Base-by-base conservation (phyloP, 2,329 filamentous ascomycete genomes). In the Stylonectria norvegica region DNA sequence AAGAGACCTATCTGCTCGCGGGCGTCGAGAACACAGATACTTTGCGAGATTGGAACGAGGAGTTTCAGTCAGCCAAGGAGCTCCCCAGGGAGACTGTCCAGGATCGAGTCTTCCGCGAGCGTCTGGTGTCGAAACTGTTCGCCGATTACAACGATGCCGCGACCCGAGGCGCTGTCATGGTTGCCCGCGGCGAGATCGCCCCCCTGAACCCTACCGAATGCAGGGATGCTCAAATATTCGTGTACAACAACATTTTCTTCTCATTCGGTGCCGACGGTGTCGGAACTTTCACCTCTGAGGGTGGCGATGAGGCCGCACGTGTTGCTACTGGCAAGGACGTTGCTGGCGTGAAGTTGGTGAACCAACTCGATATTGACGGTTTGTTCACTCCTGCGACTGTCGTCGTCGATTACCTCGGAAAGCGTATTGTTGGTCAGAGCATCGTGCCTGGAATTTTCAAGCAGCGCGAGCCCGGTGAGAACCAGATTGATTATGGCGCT, bases 161-260 rank as follows among this genome's bases (percentile, higher is more conserved):
- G 40, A 86, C 89, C 28, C 83, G 89, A 47, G 93, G 93, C 47
- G 91, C 93, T 20, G 86, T 96, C 32, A 73, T 97, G 52, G 91
- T 98, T 38, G 91, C 90, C 17, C 80, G 88, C 42, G 93, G 93
- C 38, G 93, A 98, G 64, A 86, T 98, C 49, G 83, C 89, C 15
- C 89, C 93, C 5, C 70, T 98, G 39, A 98, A 98, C 69, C 94
- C 93, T 5, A 97, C 91, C 0, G 93, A 98, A 68, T 83, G 77
- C 49, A 81, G 78, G 52, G 91, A 98, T 63, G 93, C 93, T 4
- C 93, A 98, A 64, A 98, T 98, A 51, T 98, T 95, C 59, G 91
- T 98, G 17, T 96, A 97, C 73, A 97, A 97, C 75, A 98, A 98
- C 68, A 89, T 98, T 53, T 98, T 98, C 73, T 98, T 95, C 73